A percentile compares a stretch with the other conserved stretches of the same genome.
phyloP scores from a whole-genome alignment of 129 eudicot species.

The Smallanthus sonchifolius region DNA sequence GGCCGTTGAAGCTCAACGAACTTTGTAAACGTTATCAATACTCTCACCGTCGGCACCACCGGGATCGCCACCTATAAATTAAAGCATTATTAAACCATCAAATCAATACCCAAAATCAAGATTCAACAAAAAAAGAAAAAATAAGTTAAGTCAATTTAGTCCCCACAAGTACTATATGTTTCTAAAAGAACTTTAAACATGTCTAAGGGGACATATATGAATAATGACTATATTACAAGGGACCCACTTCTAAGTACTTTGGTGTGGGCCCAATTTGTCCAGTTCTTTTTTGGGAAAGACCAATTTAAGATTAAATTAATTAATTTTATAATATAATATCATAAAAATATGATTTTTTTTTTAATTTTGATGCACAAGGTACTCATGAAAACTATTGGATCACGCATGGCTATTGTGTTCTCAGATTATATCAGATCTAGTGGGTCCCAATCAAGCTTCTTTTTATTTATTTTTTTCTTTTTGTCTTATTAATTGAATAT shows the following conservation, averaged over 20 bases:
- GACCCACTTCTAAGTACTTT: slow-evolving; percentile 25
- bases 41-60: slow-evolving; percentile 93
- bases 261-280: slow-evolving; percentile 8
- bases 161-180: slow-evolving; percentile 29
- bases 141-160: slow-evolving; percentile 25
- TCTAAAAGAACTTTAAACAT: slow-evolving; percentile 32
- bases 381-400: slow-evolving; percentile 38
- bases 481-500: slow-evolving; percentile 5
- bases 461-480: slow-evolving; percentile 1
- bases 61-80: slow-evolving; percentile 72
- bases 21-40: slow-evolving; percentile 86
- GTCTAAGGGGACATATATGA: slow-evolving; percentile 21
- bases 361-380: slow-evolving; percentile 5
- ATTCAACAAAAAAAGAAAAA: not conserved
- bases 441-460: slow-evolving; percentile 15
- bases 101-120: slow-evolving; percentile 7
- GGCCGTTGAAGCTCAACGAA: slow-evolving; percentile 79
- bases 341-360: not conserved
- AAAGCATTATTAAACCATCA: slow-evolving; percentile 2
- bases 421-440: not conserved
- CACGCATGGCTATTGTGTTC: slow-evolving; percentile 31
- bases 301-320: slow-evolving; percentile 6
- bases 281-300: slow-evolving; percentile 39
- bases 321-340: not conserved
- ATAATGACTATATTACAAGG: slow-evolving; percentile 8